These are phyloP conservation scores for Balansia obtecta DNA, from an alignment of 2,329 filamentous ascomycete species.

Conservation along the genomic window DNA sequence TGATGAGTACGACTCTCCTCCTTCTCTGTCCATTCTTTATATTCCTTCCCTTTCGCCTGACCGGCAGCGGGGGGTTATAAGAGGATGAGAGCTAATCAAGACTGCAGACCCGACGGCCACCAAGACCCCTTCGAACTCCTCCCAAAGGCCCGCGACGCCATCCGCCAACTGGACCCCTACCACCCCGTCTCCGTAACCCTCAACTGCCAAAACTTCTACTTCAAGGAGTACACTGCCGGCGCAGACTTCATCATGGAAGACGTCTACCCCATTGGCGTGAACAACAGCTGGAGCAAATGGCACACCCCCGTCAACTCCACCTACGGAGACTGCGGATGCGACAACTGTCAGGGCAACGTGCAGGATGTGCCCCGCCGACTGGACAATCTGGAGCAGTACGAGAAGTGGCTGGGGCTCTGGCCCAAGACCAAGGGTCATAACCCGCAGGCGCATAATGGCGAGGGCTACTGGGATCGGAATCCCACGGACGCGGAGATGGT, in stretches of 20 bases:
- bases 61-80: neutral
- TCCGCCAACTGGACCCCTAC: conserved; percentile 43
- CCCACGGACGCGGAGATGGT: conserved; percentile 30
- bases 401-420: conserved; percentile 29
- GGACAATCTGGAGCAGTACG: conserved; percentile 25
- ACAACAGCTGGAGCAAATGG: conserved; percentile 41
- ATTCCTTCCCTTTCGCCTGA: neutral
- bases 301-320: conserved; percentile 44
- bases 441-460: conserved; percentile 34
- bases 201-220: conserved; percentile 52
- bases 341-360: conserved; percentile 42
- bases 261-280: conserved; percentile 46
- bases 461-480: conserved; percentile 34
- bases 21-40: neutral
- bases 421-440: conserved; percentile 30
- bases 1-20: conserved; percentile 25
- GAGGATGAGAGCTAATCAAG: neutral
- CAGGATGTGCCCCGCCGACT: conserved; percentile 35
- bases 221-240: conserved; percentile 37
- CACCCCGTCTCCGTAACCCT: conserved; percentile 47
- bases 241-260: conserved; percentile 49
- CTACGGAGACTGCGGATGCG: conserved; percentile 51
- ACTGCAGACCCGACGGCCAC: conserved; percentile 36
- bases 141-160: conserved; percentile 25
- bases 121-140: conserved; percentile 40